phyloP scores from a whole-genome alignment of 768 basidiomycete genomes.

The Hygrophorus russula region DNA sequence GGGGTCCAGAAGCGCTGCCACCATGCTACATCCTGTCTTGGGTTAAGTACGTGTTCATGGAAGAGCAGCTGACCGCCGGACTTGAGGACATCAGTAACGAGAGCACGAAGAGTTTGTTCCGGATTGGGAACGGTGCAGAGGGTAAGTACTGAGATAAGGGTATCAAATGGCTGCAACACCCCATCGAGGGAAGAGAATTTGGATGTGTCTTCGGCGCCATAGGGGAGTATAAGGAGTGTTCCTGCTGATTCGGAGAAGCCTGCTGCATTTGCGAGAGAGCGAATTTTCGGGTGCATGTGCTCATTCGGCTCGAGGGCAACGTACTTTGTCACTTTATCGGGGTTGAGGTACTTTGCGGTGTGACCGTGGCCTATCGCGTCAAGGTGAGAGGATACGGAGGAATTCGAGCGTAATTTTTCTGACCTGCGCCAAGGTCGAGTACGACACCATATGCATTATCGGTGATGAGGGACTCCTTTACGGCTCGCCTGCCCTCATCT shows the following conservation, averaged over 20 bases:
- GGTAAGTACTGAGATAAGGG: slow-evolving; percentile 53
- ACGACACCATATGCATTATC: slow-evolving; percentile 48
- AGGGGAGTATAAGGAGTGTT: slow-evolving; percentile 45
- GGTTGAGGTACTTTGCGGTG: slow-evolving; percentile 49
- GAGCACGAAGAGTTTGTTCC: slow-evolving; percentile 28
- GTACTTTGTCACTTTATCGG: slow-evolving; percentile 43
- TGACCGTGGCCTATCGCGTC: slow-evolving; percentile 48
- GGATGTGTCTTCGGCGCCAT: slow-evolving; percentile 49
- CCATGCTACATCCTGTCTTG: slow-evolving; percentile 41
- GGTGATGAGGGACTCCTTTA: slow-evolving; percentile 40
- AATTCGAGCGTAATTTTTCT: slow-evolving; percentile 4
- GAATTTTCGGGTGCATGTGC: slow-evolving; percentile 49
- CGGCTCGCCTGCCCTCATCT: slow-evolving; percentile 28
- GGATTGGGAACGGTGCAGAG: slow-evolving; percentile 57
- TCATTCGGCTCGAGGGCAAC: slow-evolving; percentile 64
- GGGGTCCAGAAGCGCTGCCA: slow-evolving; percentile 73
- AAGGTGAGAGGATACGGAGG: slow-evolving; percentile 4
- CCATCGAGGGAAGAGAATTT: slow-evolving; percentile 30
- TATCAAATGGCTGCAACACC: slow-evolving; percentile 32
- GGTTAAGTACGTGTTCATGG: slow-evolving; percentile 61
- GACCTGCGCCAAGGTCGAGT: slow-evolving; percentile 61
- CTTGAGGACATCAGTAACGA: slow-evolving; percentile 43
- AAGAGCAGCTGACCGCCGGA: slow-evolving; percentile 56
- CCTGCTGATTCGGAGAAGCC: slow-evolving; percentile 46
- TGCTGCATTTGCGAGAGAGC: slow-evolving; percentile 31